These are phyloP conservation scores for Scedosporium aurantiacum DNA, from an alignment of 2,329 filamentous ascomycete species.

Conservation along the genomic window DNA sequence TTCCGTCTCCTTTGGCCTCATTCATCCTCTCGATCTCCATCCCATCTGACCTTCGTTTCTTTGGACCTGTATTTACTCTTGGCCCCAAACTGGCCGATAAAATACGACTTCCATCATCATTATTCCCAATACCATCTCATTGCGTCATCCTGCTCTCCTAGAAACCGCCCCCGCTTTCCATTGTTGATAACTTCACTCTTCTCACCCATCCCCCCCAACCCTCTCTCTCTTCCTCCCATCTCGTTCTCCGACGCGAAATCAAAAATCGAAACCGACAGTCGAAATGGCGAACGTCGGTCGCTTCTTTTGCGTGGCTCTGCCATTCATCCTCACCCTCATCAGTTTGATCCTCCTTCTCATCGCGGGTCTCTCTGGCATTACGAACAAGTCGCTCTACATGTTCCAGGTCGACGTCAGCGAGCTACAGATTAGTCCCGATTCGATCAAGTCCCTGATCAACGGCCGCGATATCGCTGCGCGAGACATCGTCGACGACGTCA, in stretches of 20 bases:
- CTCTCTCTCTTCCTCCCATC: too few species aligned
- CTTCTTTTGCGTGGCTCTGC: slow-evolving; percentile 76
- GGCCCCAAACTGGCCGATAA: not conserved
- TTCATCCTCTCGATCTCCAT: not conserved
- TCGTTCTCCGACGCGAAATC: not conserved
- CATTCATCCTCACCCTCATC: slow-evolving; percentile 69
- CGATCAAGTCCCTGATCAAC: slow-evolving; percentile 2
- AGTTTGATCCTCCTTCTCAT: slow-evolving; percentile 60
- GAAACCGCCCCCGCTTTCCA: too few species aligned
- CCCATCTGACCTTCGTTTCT: not conserved
- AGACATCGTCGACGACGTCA: slow-evolving; percentile 9
- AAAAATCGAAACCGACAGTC: not conserved
- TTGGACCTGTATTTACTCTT: not conserved
- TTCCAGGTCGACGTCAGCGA: slow-evolving; percentile 52
- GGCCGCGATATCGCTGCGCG: slow-evolving; percentile 8
- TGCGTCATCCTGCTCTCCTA: too few species aligned
- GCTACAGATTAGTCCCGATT: slow-evolving; percentile 33
- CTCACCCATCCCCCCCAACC: too few species aligned
- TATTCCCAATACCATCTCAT: too few species aligned
- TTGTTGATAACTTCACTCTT: too few species aligned
- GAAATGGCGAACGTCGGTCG: slow-evolving; percentile 44
- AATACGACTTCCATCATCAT: not conserved
- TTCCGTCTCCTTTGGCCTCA: not conserved
- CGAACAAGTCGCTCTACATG: slow-evolving; percentile 45
- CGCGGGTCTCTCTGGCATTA: slow-evolving; percentile 43